Percentiles rank a stretch among this genome's conserved stretches.
These are phyloP conservation scores for Tulasnella sp. DNA, from an alignment of 768 basidiomycete species.

Conservation along the genomic window DNA sequence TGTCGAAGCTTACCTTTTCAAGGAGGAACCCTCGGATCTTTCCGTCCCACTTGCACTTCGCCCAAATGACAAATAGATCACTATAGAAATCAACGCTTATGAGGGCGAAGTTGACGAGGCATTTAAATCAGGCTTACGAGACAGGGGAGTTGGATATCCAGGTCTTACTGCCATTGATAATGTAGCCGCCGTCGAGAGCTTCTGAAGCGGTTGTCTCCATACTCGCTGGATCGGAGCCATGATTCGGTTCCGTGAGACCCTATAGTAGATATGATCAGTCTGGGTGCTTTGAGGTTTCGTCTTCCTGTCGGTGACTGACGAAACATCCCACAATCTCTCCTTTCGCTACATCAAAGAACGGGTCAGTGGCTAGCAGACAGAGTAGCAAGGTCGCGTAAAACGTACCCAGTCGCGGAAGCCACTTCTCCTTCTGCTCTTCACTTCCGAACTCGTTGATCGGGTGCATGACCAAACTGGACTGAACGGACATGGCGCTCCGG, in stretches of 20 bases:
- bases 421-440: constrained; percentile 83
- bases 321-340: constrained; percentile 90
- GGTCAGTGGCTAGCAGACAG: background rate
- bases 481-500: constrained; percentile 88
- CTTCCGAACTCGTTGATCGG: constrained; percentile 83
- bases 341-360: constrained; percentile 37
- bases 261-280: constrained; percentile 22
- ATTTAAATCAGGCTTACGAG: constrained; percentile 46
- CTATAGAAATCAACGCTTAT: constrained; percentile 26
- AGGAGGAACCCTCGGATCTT: constrained; percentile 84
- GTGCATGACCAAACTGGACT: constrained; percentile 95
- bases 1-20: constrained; percentile 52
- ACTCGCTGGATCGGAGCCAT: constrained; percentile 94
- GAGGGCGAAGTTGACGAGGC: too few species aligned
- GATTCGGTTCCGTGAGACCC: constrained; percentile 94
- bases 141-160: constrained; percentile 95
- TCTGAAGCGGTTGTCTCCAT: constrained; percentile 93
- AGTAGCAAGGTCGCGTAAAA: constrained; percentile 14
- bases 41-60: constrained; percentile 86
- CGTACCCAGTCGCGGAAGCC: constrained; percentile 68
- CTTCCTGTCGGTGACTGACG: constrained; percentile 37
- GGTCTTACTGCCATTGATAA: constrained; percentile 86
- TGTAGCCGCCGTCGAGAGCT: constrained; percentile 63
- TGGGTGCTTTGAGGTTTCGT: background rate
- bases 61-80: constrained; percentile 90